Percentiles rank a stretch among this genome's conserved stretches.
These are phyloP conservation scores for Penicillium digitatum DNA, from an alignment of 2,329 filamentous ascomycete genomes.

Conservation along the genomic window DNA sequence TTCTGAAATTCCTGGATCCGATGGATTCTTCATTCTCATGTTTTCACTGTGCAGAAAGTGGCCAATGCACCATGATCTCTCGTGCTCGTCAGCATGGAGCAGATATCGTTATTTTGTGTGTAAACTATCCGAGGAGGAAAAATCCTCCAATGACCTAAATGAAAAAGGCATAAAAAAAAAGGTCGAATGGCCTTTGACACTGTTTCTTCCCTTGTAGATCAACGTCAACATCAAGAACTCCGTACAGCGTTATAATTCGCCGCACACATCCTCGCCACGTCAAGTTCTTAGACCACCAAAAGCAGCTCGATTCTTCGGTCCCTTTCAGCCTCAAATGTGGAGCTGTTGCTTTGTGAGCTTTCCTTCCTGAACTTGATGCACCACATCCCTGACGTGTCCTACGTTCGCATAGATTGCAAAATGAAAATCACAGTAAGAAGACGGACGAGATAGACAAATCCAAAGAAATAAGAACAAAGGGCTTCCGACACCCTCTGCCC, in stretches of 20 bases:
- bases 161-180: conserved; percentile 25
- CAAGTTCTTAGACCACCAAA: background rate
- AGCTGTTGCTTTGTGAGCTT: background rate
- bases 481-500: background rate
- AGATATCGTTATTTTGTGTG: conserved; percentile 5
- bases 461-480: background rate
- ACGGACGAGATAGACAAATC: too few relatives aligned
- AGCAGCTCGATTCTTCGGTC: background rate
- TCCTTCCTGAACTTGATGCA: background rate
- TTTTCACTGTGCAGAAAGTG: conserved; percentile 6
- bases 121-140: conserved; percentile 15
- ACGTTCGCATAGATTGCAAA: too few relatives aligned
- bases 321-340: background rate
- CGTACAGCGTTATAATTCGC: background rate
- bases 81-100: background rate
- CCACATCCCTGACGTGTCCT: too few relatives aligned
- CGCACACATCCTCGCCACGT: background rate
- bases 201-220: background rate
- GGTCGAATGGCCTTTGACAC: conserved; percentile 15
- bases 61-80: background rate
- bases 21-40: conserved; percentile 11
- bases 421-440: too few relatives aligned
- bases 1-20: conserved; percentile 17
- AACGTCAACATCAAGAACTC: background rate
- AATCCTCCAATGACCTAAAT: conserved; percentile 12